phyloP scores from a whole-genome alignment of 345 rosid species.

The Pistacia vera region DNA sequence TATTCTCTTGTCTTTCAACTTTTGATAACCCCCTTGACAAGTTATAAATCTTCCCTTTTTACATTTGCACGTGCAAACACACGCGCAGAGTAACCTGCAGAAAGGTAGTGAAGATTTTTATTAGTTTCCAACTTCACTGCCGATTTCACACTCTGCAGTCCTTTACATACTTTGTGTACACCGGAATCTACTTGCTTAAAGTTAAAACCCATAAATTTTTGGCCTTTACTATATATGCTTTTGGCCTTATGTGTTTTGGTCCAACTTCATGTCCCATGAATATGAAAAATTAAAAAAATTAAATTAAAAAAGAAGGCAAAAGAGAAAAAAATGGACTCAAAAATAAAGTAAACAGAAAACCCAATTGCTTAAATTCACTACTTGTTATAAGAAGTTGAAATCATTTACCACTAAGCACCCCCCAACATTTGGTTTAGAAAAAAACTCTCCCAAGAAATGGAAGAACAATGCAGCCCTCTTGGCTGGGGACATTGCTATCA shows the following conservation, averaged over 20 bases:
- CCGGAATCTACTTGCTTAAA: slow-evolving; percentile 16
- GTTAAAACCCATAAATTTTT: slow-evolving; percentile 12
- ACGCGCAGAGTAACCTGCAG: neutral
- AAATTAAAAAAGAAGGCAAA: neutral
- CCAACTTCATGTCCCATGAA: slow-evolving; percentile 36
- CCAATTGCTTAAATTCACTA: neutral
- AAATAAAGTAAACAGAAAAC: slow-evolving; percentile 1
- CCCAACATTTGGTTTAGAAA: neutral
- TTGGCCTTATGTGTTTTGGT: slow-evolving; percentile 34
- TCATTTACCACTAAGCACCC: neutral
- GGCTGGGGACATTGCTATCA: slow-evolving; percentile 34
- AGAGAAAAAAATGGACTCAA: neutral
- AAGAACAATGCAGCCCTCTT: slow-evolving; percentile 42
- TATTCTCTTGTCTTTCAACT: neutral
- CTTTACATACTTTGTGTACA: neutral
- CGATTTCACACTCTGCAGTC: slow-evolving; percentile 30
- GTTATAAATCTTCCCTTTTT: neutral
- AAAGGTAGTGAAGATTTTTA: neutral
- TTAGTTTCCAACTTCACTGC: slow-evolving; percentile 15
- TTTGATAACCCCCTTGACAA: neutral
- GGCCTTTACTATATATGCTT: slow-evolving; percentile 23
- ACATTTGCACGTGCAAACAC: slow-evolving; percentile 2
- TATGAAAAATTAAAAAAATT: neutral
- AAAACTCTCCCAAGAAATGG: slow-evolving; percentile 29
- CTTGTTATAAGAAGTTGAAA: slow-evolving; percentile 33